phyloP scores from a whole-genome alignment of 257 asterid genomes.

The Solanum pennellii region DNA sequence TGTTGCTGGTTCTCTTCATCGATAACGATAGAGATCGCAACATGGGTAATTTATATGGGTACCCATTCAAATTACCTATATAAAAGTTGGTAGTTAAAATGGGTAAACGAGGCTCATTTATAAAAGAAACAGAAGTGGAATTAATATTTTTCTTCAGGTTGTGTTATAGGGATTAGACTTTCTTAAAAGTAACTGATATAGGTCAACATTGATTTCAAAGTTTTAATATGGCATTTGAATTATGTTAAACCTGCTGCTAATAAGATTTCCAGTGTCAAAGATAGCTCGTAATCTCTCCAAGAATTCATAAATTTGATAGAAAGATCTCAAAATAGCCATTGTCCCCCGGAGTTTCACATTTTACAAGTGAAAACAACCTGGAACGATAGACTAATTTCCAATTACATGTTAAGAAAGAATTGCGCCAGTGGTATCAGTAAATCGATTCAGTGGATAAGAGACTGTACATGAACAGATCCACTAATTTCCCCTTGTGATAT shows the following conservation, averaged over 20 bases:
- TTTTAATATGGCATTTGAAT: background rate
- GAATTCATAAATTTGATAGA: background rate
- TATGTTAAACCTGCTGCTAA: constrained; percentile 53
- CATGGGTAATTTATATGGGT: too few species aligned
- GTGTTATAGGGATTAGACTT: background rate
- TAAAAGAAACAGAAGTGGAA: background rate
- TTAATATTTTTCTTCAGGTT: background rate
- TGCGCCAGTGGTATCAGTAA: background rate
- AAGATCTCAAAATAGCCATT: background rate
- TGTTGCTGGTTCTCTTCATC: background rate
- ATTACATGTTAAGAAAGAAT: background rate
- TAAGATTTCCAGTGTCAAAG: background rate
- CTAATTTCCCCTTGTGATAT: constrained; percentile 26
- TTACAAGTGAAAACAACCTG: background rate
- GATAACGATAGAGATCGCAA: background rate
- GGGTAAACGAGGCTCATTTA: background rate
- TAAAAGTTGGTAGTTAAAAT: background rate
- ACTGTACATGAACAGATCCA: constrained; percentile 34
- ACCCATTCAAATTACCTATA: background rate
- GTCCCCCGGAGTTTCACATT: background rate
- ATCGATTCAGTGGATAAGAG: constrained; percentile 9
- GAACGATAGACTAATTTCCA: background rate
- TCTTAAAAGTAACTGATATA: background rate
- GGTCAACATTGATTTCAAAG: background rate
- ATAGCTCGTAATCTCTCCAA: background rate